Percentiles rank a stretch among this genome's conserved stretches.
phyloP scores from a whole-genome alignment of 176 grass and related monocot genomes.

The Ensete ventricosum region DNA sequence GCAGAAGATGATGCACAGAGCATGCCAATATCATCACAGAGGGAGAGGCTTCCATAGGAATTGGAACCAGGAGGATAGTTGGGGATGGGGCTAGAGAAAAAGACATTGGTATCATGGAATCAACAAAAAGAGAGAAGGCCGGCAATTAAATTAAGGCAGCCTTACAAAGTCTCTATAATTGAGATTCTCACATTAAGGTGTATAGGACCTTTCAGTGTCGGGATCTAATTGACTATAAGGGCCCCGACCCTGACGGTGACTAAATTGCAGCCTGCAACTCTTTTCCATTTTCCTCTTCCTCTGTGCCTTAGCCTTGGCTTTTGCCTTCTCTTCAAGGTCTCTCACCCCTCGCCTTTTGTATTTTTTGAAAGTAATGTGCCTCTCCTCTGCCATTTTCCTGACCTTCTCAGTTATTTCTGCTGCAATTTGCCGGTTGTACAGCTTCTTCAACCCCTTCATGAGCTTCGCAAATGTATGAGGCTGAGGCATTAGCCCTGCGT shows the following conservation, averaged over 20 bases:
- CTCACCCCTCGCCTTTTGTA: constrained; percentile 89
- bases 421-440: constrained; percentile 78
- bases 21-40: not conserved
- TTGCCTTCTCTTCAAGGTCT: constrained; percentile 61
- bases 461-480: constrained; percentile 78
- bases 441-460: constrained; percentile 83
- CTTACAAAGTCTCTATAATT: not conserved
- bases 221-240: not conserved
- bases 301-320: constrained; percentile 38
- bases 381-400: constrained; percentile 78
- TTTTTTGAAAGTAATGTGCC: constrained; percentile 80
- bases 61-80: not conserved
- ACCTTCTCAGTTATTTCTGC: constrained; percentile 89
- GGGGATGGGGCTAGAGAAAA: not conserved
- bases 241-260: not conserved
- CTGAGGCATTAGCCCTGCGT: constrained; percentile 78
- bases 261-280: not conserved
- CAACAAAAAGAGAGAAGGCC: not conserved
- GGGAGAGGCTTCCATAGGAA: not conserved
- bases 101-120: not conserved
- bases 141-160: not conserved
- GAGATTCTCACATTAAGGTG: not conserved
- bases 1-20: not conserved
- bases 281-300: constrained; percentile 27
- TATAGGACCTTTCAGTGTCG: not conserved